Evolutionary conservation across 2,329 filamentous ascomycete species (phyloP).

Genomic region (Apiospora sp.): DNA sequence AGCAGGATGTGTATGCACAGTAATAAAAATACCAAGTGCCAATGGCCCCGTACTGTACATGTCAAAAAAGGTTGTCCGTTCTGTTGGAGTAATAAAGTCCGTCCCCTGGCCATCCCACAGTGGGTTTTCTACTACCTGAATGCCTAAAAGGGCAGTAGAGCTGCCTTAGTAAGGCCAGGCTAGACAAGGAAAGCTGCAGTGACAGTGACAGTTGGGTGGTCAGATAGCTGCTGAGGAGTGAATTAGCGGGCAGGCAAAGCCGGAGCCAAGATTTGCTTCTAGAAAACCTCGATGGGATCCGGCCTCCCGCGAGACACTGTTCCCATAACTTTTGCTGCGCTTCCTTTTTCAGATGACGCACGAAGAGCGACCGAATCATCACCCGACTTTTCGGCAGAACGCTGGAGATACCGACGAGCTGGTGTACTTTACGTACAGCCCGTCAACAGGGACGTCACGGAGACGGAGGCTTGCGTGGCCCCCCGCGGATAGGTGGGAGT

Average conservation of each 20-base stretch:
- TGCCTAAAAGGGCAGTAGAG: conserved; percentile 9
- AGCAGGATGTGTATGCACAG: background rate
- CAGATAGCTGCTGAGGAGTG: conserved; percentile 3
- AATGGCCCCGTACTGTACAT: conserved; percentile 4
- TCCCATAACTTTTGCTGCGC: conserved; percentile 1
- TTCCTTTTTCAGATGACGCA: background rate
- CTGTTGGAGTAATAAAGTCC: conserved; percentile 8
- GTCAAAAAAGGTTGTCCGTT: background rate
- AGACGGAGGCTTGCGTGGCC: conserved; percentile 11
- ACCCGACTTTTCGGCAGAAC: background rate
- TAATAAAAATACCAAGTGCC: background rate
- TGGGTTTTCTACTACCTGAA: conserved; percentile 4
- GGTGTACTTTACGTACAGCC: background rate
- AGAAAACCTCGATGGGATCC: conserved; percentile 17
- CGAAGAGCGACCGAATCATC: background rate
- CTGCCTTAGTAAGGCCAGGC: conserved; percentile 5
- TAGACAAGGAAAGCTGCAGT: conserved; percentile 14
- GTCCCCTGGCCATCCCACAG: conserved; percentile 9
- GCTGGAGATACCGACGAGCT: background rate
- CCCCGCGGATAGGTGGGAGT: conserved; percentile 5
- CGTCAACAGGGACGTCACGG: background rate
- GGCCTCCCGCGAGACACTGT: conserved; percentile 9
- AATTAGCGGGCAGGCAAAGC: conserved; percentile 11
- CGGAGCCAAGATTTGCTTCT: conserved; percentile 21
- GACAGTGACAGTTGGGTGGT: conserved; percentile 14